Percentiles rank a stretch among this genome's conserved stretches.
These are phyloP conservation scores for Sphaceloma murrayae DNA, from an alignment of 2,329 filamentous ascomycete genomes.

Conservation along the genomic window DNA sequence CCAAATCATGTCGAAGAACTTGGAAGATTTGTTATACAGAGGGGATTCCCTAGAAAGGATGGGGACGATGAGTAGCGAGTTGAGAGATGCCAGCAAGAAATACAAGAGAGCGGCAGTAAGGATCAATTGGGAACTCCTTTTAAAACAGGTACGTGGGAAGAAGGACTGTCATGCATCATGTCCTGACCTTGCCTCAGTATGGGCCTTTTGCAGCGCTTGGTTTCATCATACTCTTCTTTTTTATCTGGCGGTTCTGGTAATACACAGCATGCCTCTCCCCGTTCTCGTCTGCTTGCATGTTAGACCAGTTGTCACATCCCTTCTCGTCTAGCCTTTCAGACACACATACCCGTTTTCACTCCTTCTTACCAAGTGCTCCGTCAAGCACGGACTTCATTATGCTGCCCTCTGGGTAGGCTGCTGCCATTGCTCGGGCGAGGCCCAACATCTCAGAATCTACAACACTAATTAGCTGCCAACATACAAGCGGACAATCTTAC, in stretches of 20 bases:
- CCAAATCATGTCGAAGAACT: constrained; percentile 99
- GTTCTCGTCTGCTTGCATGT: constrained; percentile 1
- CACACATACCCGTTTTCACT: too few species aligned
- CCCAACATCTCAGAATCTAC: too few species aligned
- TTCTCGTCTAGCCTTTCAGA: too few species aligned
- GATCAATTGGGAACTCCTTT: constrained; percentile 94
- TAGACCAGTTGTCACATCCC: too few species aligned
- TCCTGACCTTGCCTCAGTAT: constrained; percentile 48
- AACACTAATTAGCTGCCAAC: too few species aligned
- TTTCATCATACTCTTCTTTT: constrained; percentile 72
- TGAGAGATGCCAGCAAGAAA: constrained; percentile 89
- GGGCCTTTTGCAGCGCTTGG: constrained; percentile 77
- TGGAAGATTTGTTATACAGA: constrained; percentile 90
- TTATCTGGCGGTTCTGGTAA: constrained; percentile 90
- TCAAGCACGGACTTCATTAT: too few species aligned
- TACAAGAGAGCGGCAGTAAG: constrained; percentile 85
- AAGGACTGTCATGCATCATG: background rate
- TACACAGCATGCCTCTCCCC: background rate
- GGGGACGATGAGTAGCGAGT: constrained; percentile 81
- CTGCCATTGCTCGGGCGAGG: too few species aligned
- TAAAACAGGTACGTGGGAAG: constrained; percentile 61
- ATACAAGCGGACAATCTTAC: too few species aligned
- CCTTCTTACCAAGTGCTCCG: too few species aligned
- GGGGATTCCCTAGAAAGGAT: constrained; percentile 92
- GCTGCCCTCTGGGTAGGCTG: too few species aligned